A percentile compares a stretch with the other conserved stretches of the same genome.
Evolutionary conservation across 106 monocot species (phyloP).

Genomic region (Gastrodia elata): DNA sequence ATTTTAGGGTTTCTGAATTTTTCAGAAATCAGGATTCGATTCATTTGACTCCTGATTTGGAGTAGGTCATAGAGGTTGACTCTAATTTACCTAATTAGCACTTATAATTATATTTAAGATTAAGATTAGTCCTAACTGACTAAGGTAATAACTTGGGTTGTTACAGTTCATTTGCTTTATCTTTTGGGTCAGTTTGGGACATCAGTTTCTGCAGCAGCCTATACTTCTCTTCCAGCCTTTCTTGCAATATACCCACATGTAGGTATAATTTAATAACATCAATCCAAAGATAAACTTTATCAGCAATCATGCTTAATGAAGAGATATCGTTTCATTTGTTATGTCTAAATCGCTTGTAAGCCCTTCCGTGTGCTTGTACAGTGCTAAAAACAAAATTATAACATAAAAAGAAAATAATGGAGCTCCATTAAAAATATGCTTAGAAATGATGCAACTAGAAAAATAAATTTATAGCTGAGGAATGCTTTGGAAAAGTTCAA

Average conservation of each 20-base stretch:
- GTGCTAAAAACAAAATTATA: slow-evolving; percentile 27
- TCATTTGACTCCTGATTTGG: too few relatives aligned
- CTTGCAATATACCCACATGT: neutral
- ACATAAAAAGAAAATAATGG: neutral
- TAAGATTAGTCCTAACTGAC: too few relatives aligned
- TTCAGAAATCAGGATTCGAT: too few relatives aligned
- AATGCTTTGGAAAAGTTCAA: too few relatives aligned
- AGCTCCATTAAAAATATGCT: neutral
- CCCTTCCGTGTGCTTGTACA: slow-evolving; percentile 84
- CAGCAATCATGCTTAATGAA: neutral
- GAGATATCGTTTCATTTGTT: slow-evolving; percentile 81
- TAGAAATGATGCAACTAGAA: too few relatives aligned
- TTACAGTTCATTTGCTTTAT: neutral
- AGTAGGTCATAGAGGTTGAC: too few relatives aligned
- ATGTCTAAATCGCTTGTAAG: slow-evolving; percentile 80
- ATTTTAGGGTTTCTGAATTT: too few relatives aligned
- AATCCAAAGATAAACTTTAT: neutral
- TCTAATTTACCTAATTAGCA: too few relatives aligned
- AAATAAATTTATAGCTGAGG: too few relatives aligned
- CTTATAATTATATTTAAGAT: too few relatives aligned
- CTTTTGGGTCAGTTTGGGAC: neutral
- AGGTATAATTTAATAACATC: neutral
- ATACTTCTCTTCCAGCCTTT: slow-evolving; percentile 7
- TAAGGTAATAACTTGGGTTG: too few relatives aligned
- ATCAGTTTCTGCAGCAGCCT: neutral